These are phyloP conservation scores for Phytopythium sindhum DNA, from an alignment of 352 stramenopile species.

Conservation along the genomic window DNA sequence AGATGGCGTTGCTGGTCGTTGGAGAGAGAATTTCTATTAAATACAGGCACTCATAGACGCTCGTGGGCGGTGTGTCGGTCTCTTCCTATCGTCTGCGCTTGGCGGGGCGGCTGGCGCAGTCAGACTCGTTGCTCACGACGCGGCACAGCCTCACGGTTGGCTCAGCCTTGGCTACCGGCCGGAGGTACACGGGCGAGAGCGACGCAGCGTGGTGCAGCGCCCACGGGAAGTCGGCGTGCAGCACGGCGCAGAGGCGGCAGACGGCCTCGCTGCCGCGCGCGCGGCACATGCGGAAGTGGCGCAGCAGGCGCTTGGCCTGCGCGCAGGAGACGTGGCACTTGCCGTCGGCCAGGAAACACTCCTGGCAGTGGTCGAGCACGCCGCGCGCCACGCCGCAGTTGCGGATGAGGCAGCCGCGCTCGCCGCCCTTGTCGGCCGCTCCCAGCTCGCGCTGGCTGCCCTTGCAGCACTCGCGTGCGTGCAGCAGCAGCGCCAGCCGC, in stretches of 20 bases:
- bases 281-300: slow-evolving; percentile 42
- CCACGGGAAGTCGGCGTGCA: slow-evolving; percentile 32
- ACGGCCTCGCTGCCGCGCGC: slow-evolving; percentile 18
- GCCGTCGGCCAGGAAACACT: slow-evolving; percentile 37
- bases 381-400: slow-evolving; percentile 47
- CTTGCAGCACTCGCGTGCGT: slow-evolving; percentile 43
- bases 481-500: slow-evolving; percentile 37
- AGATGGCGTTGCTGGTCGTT: no score
- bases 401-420: slow-evolving; percentile 18
- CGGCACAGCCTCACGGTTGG: slow-evolving; percentile 10
- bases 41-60: neutral
- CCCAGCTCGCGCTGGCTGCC: neutral
- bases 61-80: neutral
- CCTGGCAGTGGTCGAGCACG: slow-evolving; percentile 52
- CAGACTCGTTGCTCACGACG: slow-evolving; percentile 17
- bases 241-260: slow-evolving; percentile 27
- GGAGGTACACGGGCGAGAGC: slow-evolving; percentile 31
- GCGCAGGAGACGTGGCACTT: slow-evolving; percentile 41
- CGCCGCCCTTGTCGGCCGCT: neutral
- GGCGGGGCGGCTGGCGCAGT: neutral
- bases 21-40: neutral
- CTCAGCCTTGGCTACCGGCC: neutral
- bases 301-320: slow-evolving; percentile 44
- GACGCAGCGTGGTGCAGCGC: slow-evolving; percentile 30
- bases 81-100: neutral